phyloP scores from a whole-genome alignment of 805 yeast genomes.

The Hanseniaspora valbyensis region DNA sequence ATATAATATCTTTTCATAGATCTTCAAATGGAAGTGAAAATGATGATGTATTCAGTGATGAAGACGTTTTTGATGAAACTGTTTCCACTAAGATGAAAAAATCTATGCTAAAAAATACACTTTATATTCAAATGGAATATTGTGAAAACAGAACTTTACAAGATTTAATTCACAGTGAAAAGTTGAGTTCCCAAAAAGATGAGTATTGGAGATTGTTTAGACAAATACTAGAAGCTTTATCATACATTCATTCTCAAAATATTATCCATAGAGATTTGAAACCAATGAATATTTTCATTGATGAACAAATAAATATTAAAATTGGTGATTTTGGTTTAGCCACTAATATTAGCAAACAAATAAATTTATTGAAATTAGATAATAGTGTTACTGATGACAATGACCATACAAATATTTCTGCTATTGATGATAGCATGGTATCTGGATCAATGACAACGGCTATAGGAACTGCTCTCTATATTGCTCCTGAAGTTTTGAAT shows the following conservation, averaged over 20 bases:
- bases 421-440: constrained; percentile 17
- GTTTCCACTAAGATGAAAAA: constrained; percentile 1
- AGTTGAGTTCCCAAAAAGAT: constrained; percentile 54
- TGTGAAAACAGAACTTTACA: constrained; percentile 87
- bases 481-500: constrained; percentile 74
- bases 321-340: constrained; percentile 98
- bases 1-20: constrained; percentile 6
- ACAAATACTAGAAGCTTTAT: constrained; percentile 78
- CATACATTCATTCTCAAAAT: constrained; percentile 85
- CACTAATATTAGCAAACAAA: constrained; percentile 59
- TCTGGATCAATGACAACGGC: constrained; percentile 77
- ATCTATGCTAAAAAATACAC: constrained; percentile 41
- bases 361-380: constrained; percentile 27
- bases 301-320: constrained; percentile 75
- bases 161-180: constrained; percentile 68
- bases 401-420: background rate
- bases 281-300: constrained; percentile 92
- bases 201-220: constrained; percentile 86
- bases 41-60: constrained; percentile 9
- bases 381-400: constrained; percentile 23
- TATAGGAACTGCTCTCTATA: constrained; percentile 87
- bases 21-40: constrained; percentile 17
- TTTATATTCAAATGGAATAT: constrained; percentile 96
- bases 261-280: constrained; percentile 91
- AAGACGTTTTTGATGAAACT: background rate